Percentiles rank a stretch among this genome's conserved stretches.
Evolutionary conservation across 495 filamentous ascomycete genomes (phyloP).

Genomic region (Trichoderma parareesei): DNA sequence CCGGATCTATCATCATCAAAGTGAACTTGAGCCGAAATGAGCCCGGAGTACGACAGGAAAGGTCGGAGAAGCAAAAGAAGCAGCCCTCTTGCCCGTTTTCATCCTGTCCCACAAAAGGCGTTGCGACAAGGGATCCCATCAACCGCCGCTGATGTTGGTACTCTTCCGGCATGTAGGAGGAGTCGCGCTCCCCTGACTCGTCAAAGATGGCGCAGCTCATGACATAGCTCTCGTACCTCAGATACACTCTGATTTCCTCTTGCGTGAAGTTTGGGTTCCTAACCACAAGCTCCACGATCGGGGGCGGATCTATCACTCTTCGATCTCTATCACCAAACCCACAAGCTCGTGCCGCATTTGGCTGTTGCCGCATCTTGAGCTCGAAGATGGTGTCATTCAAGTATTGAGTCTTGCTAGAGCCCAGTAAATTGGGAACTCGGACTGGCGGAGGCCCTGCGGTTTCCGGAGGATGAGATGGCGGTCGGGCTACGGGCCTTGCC

Average conservation of each 20-base stretch:
- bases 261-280: conserved; percentile 49
- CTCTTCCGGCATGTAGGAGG: conserved; percentile 51
- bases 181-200: conserved; percentile 49
- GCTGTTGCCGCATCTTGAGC: conserved; percentile 82
- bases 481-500: neutral
- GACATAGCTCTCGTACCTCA: conserved; percentile 69
- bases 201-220: conserved; percentile 78
- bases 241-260: conserved; percentile 47
- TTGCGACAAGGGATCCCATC: conserved; percentile 72
- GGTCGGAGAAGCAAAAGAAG: conserved; percentile 94
- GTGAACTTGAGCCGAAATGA: conserved; percentile 75
- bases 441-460: neutral
- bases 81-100: conserved; percentile 60
- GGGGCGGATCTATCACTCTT: conserved; percentile 88
- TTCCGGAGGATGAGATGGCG: neutral
- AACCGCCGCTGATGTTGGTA: conserved; percentile 56
- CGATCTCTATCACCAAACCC: conserved; percentile 92
- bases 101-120: conserved; percentile 61
- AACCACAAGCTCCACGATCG: conserved; percentile 80
- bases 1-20: conserved; percentile 70
- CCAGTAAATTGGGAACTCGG: conserved; percentile 11
- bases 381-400: neutral
- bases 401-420: conserved; percentile 28
- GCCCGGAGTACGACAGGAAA: conserved; percentile 84
- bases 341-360: conserved; percentile 80